Base-by-base conservation (phyloP, 176 grass and related monocot species). In the Aegilops bicornis region DNA sequence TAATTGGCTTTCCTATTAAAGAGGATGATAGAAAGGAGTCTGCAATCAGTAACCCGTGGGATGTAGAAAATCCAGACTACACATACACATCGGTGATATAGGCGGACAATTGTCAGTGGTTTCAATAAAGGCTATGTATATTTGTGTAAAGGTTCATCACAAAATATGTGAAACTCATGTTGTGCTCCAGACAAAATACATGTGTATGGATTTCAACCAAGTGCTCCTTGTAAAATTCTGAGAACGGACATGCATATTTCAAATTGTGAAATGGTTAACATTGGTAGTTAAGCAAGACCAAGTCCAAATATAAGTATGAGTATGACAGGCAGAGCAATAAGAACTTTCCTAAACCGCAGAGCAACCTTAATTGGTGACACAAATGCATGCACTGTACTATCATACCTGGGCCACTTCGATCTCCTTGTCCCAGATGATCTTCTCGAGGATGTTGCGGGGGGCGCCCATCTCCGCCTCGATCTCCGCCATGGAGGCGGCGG, bases 371-470 rank as follows among this genome's bases (percentile, higher is more conserved):
- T 0, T 6, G 48, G 14, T 17, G 43, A 47, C 42, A 36, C 1
- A 36, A 36, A 36, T 3, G 16, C 0, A 19, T 19, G 16, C 3
- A 43, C 10, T 20, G 52, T 56, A 25, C 0, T 27, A 27, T 27
- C 65, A 22, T 88, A 83, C 96, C 96, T 98, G 43, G 17, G 74
- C 76, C 42, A 98, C 93, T 88, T 98, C 93, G 30, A 95, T 80
- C 84, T 98, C 93, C 78, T 98, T 98, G 75, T 92, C 93, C 96
- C 96, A 98, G 59, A 98, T 85, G 86, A 98, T 98, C 80, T 92
- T 80, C 88, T 98, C 96, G 9, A 98, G 88, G 36, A 98, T 89
- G 81, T 98, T 98, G n/a, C 47, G 80, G 10, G 93, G 89, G 56
- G 82, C 25, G 7, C 84, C 93, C 64, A 89, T 56, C 22, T 86